phyloP scores from a whole-genome alignment of 495 filamentous ascomycete species.

The Neurospora discreta region DNA sequence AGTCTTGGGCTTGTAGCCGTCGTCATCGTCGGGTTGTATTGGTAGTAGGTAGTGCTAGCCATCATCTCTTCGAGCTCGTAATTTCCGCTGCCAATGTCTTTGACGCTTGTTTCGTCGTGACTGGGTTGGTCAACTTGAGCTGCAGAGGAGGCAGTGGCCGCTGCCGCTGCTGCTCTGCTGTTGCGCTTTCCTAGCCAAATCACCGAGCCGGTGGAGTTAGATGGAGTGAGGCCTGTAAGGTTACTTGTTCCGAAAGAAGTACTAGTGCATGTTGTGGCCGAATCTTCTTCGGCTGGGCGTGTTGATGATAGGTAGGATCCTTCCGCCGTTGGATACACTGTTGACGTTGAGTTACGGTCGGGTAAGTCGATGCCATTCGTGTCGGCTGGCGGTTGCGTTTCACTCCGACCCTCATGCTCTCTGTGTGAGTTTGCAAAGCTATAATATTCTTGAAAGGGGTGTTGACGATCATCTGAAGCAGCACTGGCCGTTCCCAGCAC shows the following conservation, averaged over 20 bases:
- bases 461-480: not conserved
- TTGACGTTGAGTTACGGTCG: not conserved
- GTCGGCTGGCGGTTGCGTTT: not conserved
- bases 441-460: not conserved
- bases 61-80: not conserved
- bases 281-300: not conserved
- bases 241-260: not conserved
- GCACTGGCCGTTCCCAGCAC: not conserved
- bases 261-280: not conserved
- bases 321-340: not conserved
- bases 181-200: slow-evolving; percentile 5
- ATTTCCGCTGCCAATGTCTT: not conserved
- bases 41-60: not conserved
- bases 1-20: not conserved
- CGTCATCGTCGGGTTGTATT: not conserved
- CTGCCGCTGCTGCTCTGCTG: not conserved
- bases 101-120: not conserved
- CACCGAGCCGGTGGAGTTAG: slow-evolving; percentile 3
- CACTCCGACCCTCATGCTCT: not conserved
- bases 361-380: not conserved
- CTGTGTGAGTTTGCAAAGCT: not conserved
- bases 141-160: not conserved
- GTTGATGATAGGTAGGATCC: not conserved
- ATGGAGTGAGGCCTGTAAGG: not conserved
- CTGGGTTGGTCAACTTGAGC: not conserved